phyloP scores from a whole-genome alignment of 2,329 filamentous ascomycete species.

The Aspergillus aculeatinus region DNA sequence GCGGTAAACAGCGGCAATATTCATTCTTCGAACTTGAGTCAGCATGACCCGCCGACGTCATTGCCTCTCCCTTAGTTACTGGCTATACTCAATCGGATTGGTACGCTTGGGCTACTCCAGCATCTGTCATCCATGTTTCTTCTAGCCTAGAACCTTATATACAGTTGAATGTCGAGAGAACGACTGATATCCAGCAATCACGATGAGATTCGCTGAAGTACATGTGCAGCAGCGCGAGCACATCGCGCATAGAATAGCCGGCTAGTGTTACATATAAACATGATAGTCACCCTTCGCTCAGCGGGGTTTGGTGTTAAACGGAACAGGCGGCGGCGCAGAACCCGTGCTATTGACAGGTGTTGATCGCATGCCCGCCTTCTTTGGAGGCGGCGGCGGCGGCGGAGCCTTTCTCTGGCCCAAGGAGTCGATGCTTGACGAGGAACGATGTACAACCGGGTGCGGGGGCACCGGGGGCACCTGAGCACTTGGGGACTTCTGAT shows the following conservation, averaged over 20 bases:
- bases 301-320: constrained; percentile 57
- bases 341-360: constrained; percentile 31
- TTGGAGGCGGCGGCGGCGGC: constrained; percentile 59
- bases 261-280: neutral
- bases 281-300: constrained; percentile 29
- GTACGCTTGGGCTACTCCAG: neutral
- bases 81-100: neutral
- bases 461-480: constrained; percentile 23
- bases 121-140: neutral
- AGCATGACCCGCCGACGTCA: neutral
- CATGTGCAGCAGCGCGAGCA: neutral
- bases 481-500: constrained; percentile 32
- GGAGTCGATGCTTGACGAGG: constrained; percentile 29
- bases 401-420: constrained; percentile 51
- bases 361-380: constrained; percentile 52
- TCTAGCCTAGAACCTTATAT: neutral
- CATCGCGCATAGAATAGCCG: neutral
- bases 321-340: constrained; percentile 55
- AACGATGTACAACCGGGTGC: constrained; percentile 25
- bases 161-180: neutral
- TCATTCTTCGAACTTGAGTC: neutral
- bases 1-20: neutral
- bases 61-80: neutral
- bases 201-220: neutral
- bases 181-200: neutral